Conservation (phyloP, 352 stramenopile species). For the Pythium scleroteichum region DNA sequence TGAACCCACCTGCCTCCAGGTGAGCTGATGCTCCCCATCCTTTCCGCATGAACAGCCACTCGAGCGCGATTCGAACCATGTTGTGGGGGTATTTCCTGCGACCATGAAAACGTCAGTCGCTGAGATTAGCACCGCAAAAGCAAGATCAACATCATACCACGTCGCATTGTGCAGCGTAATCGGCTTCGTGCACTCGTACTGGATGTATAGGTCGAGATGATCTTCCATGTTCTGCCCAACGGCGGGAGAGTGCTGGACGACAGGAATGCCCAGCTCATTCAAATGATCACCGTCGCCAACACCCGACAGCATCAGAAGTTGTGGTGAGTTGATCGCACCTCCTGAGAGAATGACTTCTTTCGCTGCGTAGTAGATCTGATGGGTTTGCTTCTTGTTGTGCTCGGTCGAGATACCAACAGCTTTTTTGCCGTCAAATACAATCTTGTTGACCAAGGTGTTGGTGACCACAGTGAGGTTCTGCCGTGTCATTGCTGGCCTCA, state of each 20-base stretch:
- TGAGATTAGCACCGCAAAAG: background rate
- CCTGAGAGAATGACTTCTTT: conserved; percentile 90
- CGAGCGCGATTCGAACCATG: conserved; percentile 80
- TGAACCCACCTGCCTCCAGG: conserved; percentile 87
- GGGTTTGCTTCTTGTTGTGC: conserved; percentile 57
- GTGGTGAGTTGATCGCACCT: conserved; percentile 87
- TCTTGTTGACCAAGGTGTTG: conserved; percentile 82
- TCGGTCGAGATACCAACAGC: conserved; percentile 77
- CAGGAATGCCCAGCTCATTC: conserved; percentile 67
- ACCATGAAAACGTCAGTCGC: background rate
- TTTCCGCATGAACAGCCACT: conserved; percentile 76
- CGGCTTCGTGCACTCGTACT: conserved; percentile 88
- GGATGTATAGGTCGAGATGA: conserved; percentile 87
- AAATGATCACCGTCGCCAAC: conserved; percentile 77
- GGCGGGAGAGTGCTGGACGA: conserved; percentile 75
- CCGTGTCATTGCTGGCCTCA: conserved; percentile 66
- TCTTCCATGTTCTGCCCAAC: conserved; percentile 90
- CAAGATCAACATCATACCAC: conserved; percentile 36
- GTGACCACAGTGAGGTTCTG: conserved; percentile 78
- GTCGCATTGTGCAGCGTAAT: conserved; percentile 91
- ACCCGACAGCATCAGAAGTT: conserved; percentile 88
- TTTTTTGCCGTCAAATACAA: conserved; percentile 82
- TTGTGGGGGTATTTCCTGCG: conserved; percentile 83
- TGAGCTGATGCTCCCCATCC: conserved; percentile 79
- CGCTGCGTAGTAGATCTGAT: conserved; percentile 49